Conservation (phyloP, 1,139 yeast genomes). For the Hanseniaspora uvarum region DNA sequence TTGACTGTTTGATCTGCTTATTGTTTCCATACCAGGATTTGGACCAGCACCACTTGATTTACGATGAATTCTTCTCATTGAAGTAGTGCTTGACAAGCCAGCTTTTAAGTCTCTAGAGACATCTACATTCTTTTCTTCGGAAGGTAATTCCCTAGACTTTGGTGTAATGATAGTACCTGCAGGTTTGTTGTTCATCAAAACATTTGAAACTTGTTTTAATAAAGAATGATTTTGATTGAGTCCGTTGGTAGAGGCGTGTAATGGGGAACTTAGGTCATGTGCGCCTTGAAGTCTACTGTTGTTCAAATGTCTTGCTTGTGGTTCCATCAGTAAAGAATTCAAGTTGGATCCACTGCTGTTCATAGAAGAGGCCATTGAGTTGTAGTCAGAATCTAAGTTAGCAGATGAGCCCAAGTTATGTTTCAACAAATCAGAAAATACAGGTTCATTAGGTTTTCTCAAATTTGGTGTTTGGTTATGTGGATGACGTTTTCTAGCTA, state of each 20-base stretch:
- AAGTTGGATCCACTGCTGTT: slow-evolving; percentile 12
- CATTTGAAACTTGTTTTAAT: slow-evolving; percentile 15
- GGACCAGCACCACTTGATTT: slow-evolving; percentile 20
- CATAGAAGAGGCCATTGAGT: slow-evolving; percentile 9
- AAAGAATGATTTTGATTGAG: slow-evolving; percentile 12
- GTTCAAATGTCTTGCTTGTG: slow-evolving; percentile 1
- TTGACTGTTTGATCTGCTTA: slow-evolving; percentile 3
- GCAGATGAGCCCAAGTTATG: slow-evolving; percentile 5
- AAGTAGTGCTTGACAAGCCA: slow-evolving; percentile 18
- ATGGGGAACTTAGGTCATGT: not conserved
- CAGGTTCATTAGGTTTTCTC: not conserved
- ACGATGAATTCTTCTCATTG: slow-evolving; percentile 28
- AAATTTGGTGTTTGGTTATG: not conserved
- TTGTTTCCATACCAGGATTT: not conserved
- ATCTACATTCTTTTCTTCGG: slow-evolving; percentile 8
- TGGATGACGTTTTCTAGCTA: not conserved
- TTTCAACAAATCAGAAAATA: slow-evolving; percentile 4
- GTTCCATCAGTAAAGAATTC: not conserved
- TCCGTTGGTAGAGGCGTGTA: not conserved
- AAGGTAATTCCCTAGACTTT: slow-evolving; percentile 17
- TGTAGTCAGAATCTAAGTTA: slow-evolving; percentile 12
- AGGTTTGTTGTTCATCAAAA: slow-evolving; percentile 3
- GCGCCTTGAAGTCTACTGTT: not conserved
- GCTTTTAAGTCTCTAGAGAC: slow-evolving; percentile 11
- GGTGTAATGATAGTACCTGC: slow-evolving; percentile 15